Percentiles rank a stretch among this genome's conserved stretches.
Evolutionary conservation across 1,139 yeast genomes (phyloP).

Genomic region (Wickerhamomyces sp.): DNA sequence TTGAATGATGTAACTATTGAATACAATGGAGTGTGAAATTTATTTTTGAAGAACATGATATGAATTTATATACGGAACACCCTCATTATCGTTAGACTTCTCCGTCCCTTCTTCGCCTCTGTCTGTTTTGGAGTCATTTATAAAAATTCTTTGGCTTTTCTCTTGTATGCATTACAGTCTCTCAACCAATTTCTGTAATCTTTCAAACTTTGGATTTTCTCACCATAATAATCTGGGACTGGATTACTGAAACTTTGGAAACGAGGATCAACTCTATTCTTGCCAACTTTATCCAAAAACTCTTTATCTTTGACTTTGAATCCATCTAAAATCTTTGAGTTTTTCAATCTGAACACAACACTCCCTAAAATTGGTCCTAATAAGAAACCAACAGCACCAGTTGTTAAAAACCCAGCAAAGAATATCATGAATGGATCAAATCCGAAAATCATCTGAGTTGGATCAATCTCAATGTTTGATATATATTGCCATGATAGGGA

Average conservation of each 20-base stretch:
- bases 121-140: conserved; percentile 22
- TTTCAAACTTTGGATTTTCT: conserved; percentile 79
- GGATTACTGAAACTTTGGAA: conserved; percentile 91
- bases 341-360: conserved; percentile 52
- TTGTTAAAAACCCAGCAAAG: conserved; percentile 58
- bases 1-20: too few species aligned
- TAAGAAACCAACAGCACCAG: conserved; percentile 76
- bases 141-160: conserved; percentile 79
- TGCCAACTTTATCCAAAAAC: conserved; percentile 67
- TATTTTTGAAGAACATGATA: too few species aligned
- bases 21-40: too few species aligned
- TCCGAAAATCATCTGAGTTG: conserved; percentile 78
- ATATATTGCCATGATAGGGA: conserved; percentile 70
- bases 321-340: conserved; percentile 41
- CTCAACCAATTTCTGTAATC: conserved; percentile 94
- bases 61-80: too few species aligned
- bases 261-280: conserved; percentile 89
- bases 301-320: conserved; percentile 62
- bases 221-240: conserved; percentile 97
- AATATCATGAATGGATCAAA: conserved; percentile 80
- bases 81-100: too few species aligned
- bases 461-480: conserved; percentile 77
- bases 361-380: conserved; percentile 83
- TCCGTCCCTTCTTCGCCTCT: background rate
- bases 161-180: conserved; percentile 85